phyloP scores from a whole-genome alignment of 345 rosid species.

The Linum trigynum region DNA sequence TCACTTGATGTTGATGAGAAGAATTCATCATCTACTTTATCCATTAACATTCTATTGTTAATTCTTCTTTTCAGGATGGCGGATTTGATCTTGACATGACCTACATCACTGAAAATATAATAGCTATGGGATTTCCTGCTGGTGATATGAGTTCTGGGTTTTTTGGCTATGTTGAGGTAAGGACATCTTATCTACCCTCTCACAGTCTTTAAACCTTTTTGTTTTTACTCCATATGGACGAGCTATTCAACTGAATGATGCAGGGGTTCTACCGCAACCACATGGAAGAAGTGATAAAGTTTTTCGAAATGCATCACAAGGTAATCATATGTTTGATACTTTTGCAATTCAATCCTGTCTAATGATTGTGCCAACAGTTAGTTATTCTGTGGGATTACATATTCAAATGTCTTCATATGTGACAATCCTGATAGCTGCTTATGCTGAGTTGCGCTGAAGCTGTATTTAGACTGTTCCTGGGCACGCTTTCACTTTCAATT shows the following conservation, averaged over 20 bases:
- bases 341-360: background rate
- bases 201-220: background rate
- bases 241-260: slow-evolving; percentile 22
- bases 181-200: slow-evolving; percentile 11
- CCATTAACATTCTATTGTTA: background rate
- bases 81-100: slow-evolving; percentile 85
- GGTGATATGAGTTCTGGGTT: slow-evolving; percentile 91
- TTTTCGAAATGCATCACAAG: slow-evolving; percentile 86
- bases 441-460: too few relatives aligned
- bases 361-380: too few relatives aligned
- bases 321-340: slow-evolving; percentile 19
- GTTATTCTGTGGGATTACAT: background rate
- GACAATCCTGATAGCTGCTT: background rate
- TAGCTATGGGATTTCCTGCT: slow-evolving; percentile 97
- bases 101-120: slow-evolving; percentile 73
- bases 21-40: background rate
- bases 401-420: background rate
- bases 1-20: background rate
- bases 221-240: slow-evolving; percentile 2
- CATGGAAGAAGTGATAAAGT: slow-evolving; percentile 88
- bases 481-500: too few relatives aligned
- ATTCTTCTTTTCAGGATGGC: slow-evolving; percentile 49
- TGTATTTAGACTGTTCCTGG: too few relatives aligned
- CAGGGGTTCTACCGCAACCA: slow-evolving; percentile 88
- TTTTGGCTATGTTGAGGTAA: slow-evolving; percentile 78